A percentile compares a stretch with the other conserved stretches of the same genome.
Conservation (phyloP, 1,139 yeast species). For the Debaryomyces sp. region DNA sequence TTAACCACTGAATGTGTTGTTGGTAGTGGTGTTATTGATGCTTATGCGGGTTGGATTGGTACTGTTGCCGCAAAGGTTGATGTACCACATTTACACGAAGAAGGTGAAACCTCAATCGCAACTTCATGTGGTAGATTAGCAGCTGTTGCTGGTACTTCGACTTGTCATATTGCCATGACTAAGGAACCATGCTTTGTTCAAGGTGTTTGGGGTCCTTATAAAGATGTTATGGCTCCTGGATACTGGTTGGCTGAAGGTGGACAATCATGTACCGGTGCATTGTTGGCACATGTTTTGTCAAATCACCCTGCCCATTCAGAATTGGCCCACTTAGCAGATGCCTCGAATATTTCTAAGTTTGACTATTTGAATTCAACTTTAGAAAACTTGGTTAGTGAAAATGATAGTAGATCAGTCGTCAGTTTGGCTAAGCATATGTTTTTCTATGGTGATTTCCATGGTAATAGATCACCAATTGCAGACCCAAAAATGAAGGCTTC, state of each 20-base stretch:
- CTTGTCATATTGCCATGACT: constrained; percentile 92
- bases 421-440: constrained; percentile 82
- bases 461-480: constrained; percentile 95
- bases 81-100: constrained; percentile 48
- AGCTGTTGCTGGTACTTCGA: constrained; percentile 97
- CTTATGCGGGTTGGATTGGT: constrained; percentile 98
- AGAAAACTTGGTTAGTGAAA: constrained; percentile 64
- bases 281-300: constrained; percentile 85
- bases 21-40: constrained; percentile 95
- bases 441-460: constrained; percentile 95
- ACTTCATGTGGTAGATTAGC: constrained; percentile 85
- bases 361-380: constrained; percentile 78
- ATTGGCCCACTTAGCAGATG: constrained; percentile 62
- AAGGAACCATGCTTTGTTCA: constrained; percentile 85
- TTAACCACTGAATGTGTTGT: constrained; percentile 78
- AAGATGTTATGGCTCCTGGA: constrained; percentile 85
- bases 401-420: constrained; percentile 67
- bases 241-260: constrained; percentile 99
- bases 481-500: constrained; percentile 94
- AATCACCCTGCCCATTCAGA: constrained; percentile 87
- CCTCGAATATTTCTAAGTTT: constrained; percentile 72
- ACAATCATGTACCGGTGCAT: constrained; percentile 94
- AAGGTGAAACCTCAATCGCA: constrained; percentile 45
- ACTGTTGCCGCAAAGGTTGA: constrained; percentile 89
- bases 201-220: constrained; percentile 99